Percentiles rank a stretch among this genome's conserved stretches.
phyloP scores from a whole-genome alignment of 2,329 filamentous ascomycete genomes.

The Myotisia sp. region DNA sequence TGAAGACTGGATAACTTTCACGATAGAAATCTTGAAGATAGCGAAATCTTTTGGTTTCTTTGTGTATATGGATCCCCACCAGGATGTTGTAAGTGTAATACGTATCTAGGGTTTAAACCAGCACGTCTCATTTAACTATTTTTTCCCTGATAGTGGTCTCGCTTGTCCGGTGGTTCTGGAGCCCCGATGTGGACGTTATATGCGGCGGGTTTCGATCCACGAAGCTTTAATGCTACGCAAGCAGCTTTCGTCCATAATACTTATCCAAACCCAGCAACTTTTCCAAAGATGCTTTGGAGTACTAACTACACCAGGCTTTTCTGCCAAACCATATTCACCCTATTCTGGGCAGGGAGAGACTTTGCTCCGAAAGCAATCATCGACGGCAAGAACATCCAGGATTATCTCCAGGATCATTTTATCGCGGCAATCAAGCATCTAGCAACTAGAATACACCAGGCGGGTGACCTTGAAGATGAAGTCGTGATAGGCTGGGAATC shows the following conservation, averaged over 20 bases:
- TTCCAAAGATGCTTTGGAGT: constrained; percentile 98
- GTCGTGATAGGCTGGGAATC: constrained; percentile 93
- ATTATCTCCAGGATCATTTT: constrained; percentile 82
- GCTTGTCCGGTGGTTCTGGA: constrained; percentile 84
- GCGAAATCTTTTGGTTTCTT: constrained; percentile 89
- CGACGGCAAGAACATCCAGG: constrained; percentile 87
- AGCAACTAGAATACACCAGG: constrained; percentile 71
- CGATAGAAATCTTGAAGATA: constrained; percentile 66
- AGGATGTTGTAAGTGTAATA: constrained; percentile 57
- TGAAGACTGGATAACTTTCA: constrained; percentile 83
- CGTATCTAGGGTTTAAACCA: too few species aligned
- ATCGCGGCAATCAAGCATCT: constrained; percentile 66
- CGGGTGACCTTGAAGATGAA: constrained; percentile 72
- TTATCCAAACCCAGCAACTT: constrained; percentile 67
- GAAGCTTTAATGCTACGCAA: constrained; percentile 70
- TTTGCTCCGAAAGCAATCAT: constrained; percentile 96
- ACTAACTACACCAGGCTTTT: constrained; percentile 88
- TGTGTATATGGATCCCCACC: constrained; percentile 96
- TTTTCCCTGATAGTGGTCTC: constrained; percentile 60
- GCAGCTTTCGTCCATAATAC: constrained; percentile 92
- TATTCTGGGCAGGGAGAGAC: constrained; percentile 81
- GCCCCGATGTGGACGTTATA: constrained; percentile 97
- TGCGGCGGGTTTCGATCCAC: constrained; percentile 78
- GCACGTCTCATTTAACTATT: constrained; percentile 10
- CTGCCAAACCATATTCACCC: constrained; percentile 78